Evolutionary conservation across 208 protist genomes (phyloP), one percentile per base, ranked within the genome.

Genomic region (Leishmania major): DNA sequence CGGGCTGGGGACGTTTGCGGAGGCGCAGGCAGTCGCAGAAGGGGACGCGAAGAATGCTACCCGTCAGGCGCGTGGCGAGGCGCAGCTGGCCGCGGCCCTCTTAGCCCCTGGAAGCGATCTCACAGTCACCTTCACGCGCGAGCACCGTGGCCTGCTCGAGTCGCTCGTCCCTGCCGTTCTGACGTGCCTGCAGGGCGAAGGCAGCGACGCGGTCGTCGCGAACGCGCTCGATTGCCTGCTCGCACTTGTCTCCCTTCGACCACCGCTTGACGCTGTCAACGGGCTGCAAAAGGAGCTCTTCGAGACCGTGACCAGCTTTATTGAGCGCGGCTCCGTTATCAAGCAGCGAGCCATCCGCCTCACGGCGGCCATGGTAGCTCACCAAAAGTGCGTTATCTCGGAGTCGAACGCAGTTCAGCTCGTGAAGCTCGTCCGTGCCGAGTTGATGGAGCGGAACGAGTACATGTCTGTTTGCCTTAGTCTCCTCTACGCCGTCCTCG

Each of bases 331-430:
- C 59, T 94, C 93, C 11, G 82, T 90, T 17, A 97, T 98, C 86
- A 97, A 97, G 83, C 94, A 96, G 83, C 93, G 93, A 0, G 93
- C 94, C 71, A 91, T 98, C 88, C 94, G 94, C 28, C 92, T 96
- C 4, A 92, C 91, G 31, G 93, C 94, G 3, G 91, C 92, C 7
- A 86, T 97, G 64, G 84, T 98, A 35, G 80, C 88, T 37, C 93
- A 97, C 77, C 90, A 94, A 67, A 82, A 91, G 74, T 96, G 95
- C 87, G 78, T 78, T 40, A 86, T 98, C 28, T 83, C 81, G 25
- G 86, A 91, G 47, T 85, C 89, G 8, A 88, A 96, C 73, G 94
- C 96, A 1, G 76, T 81, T 43, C 89, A 88, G 70, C 88, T 97
- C 64, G 82, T 94, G 57, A 85, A 84, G 40, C 83, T 97, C 22